phyloP scores from a whole-genome alignment of 495 filamentous ascomycete species.

The Cercophora samala region DNA sequence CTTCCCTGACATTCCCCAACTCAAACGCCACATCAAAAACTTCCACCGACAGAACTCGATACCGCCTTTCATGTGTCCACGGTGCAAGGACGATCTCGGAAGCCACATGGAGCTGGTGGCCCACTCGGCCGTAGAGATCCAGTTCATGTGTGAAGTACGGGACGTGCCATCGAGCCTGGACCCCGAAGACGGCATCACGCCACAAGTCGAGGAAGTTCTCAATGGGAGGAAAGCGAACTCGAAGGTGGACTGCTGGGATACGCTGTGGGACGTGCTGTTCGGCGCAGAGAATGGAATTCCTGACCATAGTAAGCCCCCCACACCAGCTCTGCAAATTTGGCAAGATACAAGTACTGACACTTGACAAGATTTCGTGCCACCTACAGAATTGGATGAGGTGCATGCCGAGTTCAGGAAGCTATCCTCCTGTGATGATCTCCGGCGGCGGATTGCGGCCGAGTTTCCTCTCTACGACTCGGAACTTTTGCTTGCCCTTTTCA shows the following conservation, averaged over 20 bases:
- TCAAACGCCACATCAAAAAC: slow-evolving; percentile 37
- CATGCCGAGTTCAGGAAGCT: slow-evolving; percentile 20
- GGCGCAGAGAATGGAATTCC: slow-evolving; percentile 16
- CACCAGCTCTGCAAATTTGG: background rate
- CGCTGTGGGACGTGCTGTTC: slow-evolving; percentile 31
- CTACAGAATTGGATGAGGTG: slow-evolving; percentile 34
- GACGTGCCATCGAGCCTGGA: slow-evolving; percentile 16
- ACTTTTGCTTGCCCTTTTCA: slow-evolving; percentile 6
- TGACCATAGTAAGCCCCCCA: slow-evolving; percentile 18
- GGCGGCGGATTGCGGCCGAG: slow-evolving; percentile 3
- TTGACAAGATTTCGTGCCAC: slow-evolving; percentile 29
- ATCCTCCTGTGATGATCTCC: background rate
- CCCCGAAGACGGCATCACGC: slow-evolving; percentile 34
- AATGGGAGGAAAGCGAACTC: slow-evolving; percentile 29
- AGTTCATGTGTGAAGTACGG: slow-evolving; percentile 24
- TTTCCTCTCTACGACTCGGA: background rate
- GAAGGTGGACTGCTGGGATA: slow-evolving; percentile 31
- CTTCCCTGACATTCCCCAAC: slow-evolving; percentile 27
- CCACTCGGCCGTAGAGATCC: slow-evolving; percentile 18
- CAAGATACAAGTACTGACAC: background rate
- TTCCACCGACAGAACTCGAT: slow-evolving; percentile 23
- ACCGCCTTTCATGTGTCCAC: slow-evolving; percentile 21
- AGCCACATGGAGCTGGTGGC: slow-evolving; percentile 18
- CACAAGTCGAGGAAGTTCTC: slow-evolving; percentile 21
- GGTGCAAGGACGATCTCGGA: slow-evolving; percentile 25